Conservation (phyloP, 73 alveolate species). For the Stentor roeselii region DNA sequence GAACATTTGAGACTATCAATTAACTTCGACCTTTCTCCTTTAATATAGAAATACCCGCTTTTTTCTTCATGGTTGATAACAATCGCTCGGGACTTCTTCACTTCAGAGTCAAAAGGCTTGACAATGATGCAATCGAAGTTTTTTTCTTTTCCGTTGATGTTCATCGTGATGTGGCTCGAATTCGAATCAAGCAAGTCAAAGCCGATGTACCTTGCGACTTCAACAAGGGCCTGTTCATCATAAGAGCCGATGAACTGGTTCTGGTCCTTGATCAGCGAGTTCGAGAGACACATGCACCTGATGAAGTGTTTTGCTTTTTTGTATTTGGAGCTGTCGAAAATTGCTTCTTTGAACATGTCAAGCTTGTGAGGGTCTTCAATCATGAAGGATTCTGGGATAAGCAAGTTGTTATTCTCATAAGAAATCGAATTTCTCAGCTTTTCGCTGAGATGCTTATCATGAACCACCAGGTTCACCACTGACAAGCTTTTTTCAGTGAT, state of each 20-base stretch:
- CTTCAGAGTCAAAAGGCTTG: background rate
- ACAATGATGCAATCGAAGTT: background rate
- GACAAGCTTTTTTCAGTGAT: slow-evolving; percentile 33
- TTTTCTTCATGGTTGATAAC: background rate
- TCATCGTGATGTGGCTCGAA: background rate
- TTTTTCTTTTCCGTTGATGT: background rate
- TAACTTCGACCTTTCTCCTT: background rate
- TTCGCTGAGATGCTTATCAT: no score
- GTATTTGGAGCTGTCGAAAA: no score
- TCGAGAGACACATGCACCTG: background rate
- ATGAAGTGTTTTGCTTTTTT: no score
- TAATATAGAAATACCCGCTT: background rate
- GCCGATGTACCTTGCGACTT: background rate
- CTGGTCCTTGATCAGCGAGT: background rate
- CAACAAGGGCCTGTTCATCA: background rate
- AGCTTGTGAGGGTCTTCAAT: no score
- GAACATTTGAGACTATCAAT: background rate
- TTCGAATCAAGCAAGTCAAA: background rate
- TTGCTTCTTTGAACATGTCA: no score
- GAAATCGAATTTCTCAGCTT: no score
- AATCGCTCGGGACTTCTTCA: background rate
- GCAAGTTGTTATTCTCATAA: no score
- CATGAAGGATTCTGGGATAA: no score
- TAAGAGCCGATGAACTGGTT: background rate
- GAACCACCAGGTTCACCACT: no score